phyloP scores from a whole-genome alignment of 2,329 filamentous ascomycete species.

The Thelonectria olida region DNA sequence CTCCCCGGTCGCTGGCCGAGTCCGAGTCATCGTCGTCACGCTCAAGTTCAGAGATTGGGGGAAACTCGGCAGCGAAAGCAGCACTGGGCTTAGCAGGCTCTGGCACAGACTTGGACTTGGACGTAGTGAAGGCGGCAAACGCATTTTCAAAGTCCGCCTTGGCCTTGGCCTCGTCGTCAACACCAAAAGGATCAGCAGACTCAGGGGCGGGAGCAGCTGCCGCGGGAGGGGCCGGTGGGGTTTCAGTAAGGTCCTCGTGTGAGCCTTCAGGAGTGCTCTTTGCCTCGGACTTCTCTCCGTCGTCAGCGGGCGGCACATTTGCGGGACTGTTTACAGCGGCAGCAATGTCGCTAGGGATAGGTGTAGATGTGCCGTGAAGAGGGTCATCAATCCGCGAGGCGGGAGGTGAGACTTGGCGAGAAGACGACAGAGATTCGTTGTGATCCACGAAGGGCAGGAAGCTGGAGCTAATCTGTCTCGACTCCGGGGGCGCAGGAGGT shows the following conservation, averaged over 20 bases:
- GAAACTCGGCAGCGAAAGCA: conserved; percentile 81
- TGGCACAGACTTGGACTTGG: conserved; percentile 55
- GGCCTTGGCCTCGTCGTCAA: conserved; percentile 65
- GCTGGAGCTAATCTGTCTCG: conserved; percentile 80
- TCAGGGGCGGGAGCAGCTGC: conserved; percentile 27
- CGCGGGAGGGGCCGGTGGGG: conserved; percentile 31
- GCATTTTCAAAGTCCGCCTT: conserved; percentile 88
- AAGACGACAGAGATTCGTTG: conserved; percentile 77
- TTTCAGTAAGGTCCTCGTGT: conserved; percentile 29
- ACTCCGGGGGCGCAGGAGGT: conserved; percentile 71
- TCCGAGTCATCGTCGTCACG: conserved; percentile 82
- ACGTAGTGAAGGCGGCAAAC: conserved; percentile 77
- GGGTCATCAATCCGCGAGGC: conserved; percentile 65
- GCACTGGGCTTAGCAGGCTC: conserved; percentile 57
- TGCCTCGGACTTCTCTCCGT: conserved; percentile 40
- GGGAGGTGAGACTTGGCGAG: conserved; percentile 80
- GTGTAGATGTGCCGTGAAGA: conserved; percentile 37
- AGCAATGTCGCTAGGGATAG: conserved; percentile 37
- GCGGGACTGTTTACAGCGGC: conserved; percentile 33
- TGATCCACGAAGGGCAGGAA: conserved; percentile 76
- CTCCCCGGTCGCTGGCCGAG: conserved; percentile 78
- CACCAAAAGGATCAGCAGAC: conserved; percentile 59
- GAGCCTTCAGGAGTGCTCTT: conserved; percentile 43
- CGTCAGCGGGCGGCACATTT: conserved; percentile 50
- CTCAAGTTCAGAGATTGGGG: conserved; percentile 88